Base-by-base conservation (phyloP, 2,329 filamentous ascomycete species). In the Elsinoe necatrix region DNA sequence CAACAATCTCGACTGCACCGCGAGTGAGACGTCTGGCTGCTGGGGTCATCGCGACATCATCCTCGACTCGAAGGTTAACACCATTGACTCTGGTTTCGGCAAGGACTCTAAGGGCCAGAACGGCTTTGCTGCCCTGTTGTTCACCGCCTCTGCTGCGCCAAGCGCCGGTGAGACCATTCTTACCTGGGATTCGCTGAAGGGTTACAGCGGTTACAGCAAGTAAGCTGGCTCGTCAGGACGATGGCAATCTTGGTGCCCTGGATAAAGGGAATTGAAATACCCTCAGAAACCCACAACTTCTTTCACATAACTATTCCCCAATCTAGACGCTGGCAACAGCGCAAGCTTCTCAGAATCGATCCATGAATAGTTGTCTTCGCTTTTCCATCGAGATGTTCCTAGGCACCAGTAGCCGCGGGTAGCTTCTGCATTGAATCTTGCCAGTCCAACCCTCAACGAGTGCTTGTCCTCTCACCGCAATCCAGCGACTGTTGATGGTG, bases 1-100 rank as follows among this genome's bases (percentile, higher is more conserved):
- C 16, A 50, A 50, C 45, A 50, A 50, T 31, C 23, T 50, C 45
- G 45, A 50, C 45, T 50, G 45, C 45, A 50, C 45, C 45, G 25
- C 45, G 27, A 34, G 27, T 31, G 16, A 50, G 25, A 50, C 45
- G 27, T 29, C 21, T 34, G 45, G 45, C 45, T 50, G 45, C 45
- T 50, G 45, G 45, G 45, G 45, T 50, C 45, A 50, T 34, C 45
- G 45, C 27, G 45, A 50, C 16, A 50, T 50, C 45, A 50, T 50
- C 45, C 45, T 50, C 27, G 16, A 31, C 14, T 29, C 45, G 45
- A 31, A 50, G 23, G 23, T 50, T 31, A 50, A 50, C 27, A 31
- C 45, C 27, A 50, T 50, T 34, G 25, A 50, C 27, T 31, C 23
- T 25, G 23, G 45, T 50, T 29, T 31, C 27, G 45, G 45, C 45